These are phyloP conservation scores for Saturnispora gosingensis DNA, from an alignment of 805 yeast species.

Conservation along the genomic window DNA sequence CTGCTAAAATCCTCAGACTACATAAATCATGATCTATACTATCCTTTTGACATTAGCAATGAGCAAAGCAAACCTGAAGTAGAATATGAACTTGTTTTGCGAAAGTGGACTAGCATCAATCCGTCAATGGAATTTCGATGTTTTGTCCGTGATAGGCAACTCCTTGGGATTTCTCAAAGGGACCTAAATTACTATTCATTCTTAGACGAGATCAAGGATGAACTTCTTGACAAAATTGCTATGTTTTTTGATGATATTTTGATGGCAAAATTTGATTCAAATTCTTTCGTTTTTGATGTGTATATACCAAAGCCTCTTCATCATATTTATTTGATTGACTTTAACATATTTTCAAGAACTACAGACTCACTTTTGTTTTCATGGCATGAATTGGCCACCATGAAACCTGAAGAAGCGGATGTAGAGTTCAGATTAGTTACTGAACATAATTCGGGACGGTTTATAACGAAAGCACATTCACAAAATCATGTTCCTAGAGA, in stretches of 20 bases:
- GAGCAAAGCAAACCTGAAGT: conserved; percentile 27
- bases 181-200: conserved; percentile 79
- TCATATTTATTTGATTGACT: conserved; percentile 63
- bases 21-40: conserved; percentile 72
- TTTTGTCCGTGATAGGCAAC: conserved; percentile 54
- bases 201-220: conserved; percentile 41
- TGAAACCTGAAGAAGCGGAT: conserved; percentile 27
- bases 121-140: conserved; percentile 91
- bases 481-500: conserved; percentile 91
- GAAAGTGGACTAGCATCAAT: conserved; percentile 75
- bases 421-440: conserved; percentile 54
- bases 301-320: conserved; percentile 71
- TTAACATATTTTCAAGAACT: conserved; percentile 74
- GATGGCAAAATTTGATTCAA: conserved; percentile 41
- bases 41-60: conserved; percentile 43
- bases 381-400: conserved; percentile 66
- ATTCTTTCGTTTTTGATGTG: conserved; percentile 63
- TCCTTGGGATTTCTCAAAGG: conserved; percentile 75
- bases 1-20: conserved; percentile 82
- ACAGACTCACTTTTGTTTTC: conserved; percentile 73
- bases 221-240: conserved; percentile 39
- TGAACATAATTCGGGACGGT: conserved; percentile 61
- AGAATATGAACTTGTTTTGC: conserved; percentile 53
- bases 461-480: conserved; percentile 73
- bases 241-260: conserved; percentile 45